phyloP scores from a whole-genome alignment of 305 asterid species.

The Lippia alba region DNA sequence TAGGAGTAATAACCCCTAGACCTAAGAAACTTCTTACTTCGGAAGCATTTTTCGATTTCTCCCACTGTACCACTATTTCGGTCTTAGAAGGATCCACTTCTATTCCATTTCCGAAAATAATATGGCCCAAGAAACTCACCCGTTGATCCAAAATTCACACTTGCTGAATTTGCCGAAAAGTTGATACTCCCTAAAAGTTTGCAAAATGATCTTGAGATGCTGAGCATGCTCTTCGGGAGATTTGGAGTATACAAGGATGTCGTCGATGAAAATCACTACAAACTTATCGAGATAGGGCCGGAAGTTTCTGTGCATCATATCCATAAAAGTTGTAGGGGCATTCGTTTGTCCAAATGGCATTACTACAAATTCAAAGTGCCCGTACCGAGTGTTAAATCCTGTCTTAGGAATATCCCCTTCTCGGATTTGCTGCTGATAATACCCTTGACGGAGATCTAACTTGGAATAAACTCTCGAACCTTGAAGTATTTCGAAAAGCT shows the following conservation, averaged over 20 bases:
- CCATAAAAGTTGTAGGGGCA: neutral
- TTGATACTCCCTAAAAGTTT: neutral
- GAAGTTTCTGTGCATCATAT: neutral
- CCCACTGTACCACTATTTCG: no score
- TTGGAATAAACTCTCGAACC: neutral
- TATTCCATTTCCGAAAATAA: no score
- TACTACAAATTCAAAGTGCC: neutral
- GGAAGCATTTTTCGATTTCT: no score
- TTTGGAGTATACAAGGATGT: neutral
- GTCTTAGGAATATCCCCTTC: neutral
- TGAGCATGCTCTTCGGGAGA: neutral
- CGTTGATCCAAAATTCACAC: slow-evolving; percentile 9
- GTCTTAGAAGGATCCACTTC: no score
- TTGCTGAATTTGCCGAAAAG: neutral
- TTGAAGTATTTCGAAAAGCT: neutral
- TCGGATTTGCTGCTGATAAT: neutral
- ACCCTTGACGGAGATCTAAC: neutral
- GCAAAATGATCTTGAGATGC: neutral
- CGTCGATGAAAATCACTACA: neutral
- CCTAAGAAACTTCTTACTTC: no score
- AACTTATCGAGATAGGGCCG: neutral
- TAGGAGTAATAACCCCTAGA: no score
- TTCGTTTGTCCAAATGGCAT: neutral
- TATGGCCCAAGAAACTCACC: no score
- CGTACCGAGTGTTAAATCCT: neutral